A percentile compares a stretch with the other conserved stretches of the same genome.
Conservation (phyloP, 1,284 basidiomycete species). For the Athelia sp. region DNA sequence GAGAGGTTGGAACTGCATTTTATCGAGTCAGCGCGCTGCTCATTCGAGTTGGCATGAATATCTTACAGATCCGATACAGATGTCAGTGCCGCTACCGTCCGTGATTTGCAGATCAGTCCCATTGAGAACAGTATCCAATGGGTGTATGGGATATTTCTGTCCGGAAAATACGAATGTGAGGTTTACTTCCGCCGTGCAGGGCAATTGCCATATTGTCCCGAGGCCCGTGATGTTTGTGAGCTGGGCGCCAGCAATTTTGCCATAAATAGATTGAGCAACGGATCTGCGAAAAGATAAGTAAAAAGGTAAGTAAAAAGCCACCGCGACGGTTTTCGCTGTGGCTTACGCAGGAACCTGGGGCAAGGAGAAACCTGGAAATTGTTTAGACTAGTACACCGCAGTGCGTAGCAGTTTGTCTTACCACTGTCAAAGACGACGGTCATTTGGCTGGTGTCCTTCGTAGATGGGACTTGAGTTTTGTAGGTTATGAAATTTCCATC, state of each 20-base stretch:
- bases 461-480: neutral
- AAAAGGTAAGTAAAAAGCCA: neutral
- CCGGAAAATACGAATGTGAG: constrained; percentile 1
- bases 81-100: neutral
- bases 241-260: constrained; percentile 4
- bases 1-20: constrained; percentile 2
- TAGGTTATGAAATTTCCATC: constrained; percentile 13
- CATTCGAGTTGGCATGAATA: neutral
- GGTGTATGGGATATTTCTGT: neutral
- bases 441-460: neutral
- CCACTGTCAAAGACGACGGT: constrained; percentile 8
- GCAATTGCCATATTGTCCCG: constrained; percentile 1
- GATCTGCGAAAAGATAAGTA: neutral
- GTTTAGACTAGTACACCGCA: neutral
- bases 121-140: neutral
- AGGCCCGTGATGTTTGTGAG: neutral
- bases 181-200: constrained; percentile 5
- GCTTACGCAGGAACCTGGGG: constrained; percentile 4
- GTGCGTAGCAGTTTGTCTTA: neutral
- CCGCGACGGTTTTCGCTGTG: too few relatives aligned
- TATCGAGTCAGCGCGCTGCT: neutral
- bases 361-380: constrained; percentile 8
- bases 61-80: neutral
- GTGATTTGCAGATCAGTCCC: neutral
- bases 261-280: constrained; percentile 7